A percentile compares a stretch with the other conserved stretches of the same genome.
Evolutionary conservation across 768 basidiomycete species (phyloP).

Genomic region (Amanita polypyramis): DNA sequence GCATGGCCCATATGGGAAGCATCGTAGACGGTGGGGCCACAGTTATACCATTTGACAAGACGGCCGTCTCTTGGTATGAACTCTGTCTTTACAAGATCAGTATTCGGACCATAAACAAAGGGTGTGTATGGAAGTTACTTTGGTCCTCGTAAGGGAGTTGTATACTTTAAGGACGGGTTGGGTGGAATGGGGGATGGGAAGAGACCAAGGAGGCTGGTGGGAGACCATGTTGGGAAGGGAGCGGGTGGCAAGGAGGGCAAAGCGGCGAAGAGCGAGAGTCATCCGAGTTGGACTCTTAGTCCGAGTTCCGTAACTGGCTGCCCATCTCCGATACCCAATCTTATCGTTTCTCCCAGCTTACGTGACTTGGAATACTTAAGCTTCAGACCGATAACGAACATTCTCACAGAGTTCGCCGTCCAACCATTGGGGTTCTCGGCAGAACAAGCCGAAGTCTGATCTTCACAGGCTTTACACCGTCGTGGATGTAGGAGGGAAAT

Average conservation of each 20-base stretch:
- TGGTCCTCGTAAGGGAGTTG: slow-evolving; percentile 48
- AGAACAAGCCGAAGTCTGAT: too few relatives aligned
- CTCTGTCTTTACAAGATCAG: slow-evolving; percentile 41
- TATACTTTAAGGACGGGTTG: slow-evolving; percentile 75
- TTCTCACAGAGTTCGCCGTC: too few relatives aligned
- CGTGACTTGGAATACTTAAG: too few relatives aligned
- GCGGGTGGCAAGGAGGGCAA: neutral
- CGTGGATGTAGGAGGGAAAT: too few relatives aligned
- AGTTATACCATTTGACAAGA: slow-evolving; percentile 97
- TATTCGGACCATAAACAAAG: slow-evolving; percentile 10
- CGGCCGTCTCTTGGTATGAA: slow-evolving; percentile 62
- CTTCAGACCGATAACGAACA: too few relatives aligned
- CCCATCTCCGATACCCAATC: neutral
- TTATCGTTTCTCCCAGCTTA: too few relatives aligned
- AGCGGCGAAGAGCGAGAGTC: neutral
- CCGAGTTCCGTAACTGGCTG: neutral
- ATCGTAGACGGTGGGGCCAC: slow-evolving; percentile 98
- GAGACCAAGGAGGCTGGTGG: slow-evolving; percentile 53
- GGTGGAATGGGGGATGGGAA: slow-evolving; percentile 27
- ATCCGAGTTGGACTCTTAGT: neutral
- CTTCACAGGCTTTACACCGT: too few relatives aligned
- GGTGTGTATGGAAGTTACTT: slow-evolving; percentile 2
- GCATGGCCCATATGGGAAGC: slow-evolving; percentile 98
- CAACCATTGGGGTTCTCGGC: too few relatives aligned
- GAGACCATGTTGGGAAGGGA: slow-evolving; percentile 32